phyloP scores from a whole-genome alignment of 352 stramenopile genomes.

The Phytopythium kandeliae region DNA sequence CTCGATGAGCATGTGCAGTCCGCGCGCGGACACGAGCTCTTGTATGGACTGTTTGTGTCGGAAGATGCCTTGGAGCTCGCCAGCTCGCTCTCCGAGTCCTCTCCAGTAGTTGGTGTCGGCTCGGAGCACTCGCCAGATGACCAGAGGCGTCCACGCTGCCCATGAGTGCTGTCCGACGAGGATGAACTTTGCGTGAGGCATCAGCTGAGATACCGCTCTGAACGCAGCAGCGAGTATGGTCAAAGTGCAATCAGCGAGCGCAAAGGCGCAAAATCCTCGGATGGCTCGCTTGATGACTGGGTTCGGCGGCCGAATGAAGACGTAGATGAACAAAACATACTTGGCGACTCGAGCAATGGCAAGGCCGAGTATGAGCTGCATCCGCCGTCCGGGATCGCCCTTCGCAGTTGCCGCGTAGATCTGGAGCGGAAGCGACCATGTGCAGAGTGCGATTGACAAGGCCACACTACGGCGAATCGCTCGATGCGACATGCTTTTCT shows the following conservation, averaged over 20 bases:
- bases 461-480: constrained; percentile 32
- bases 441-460: constrained; percentile 34
- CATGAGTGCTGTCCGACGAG: no score
- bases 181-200: no score
- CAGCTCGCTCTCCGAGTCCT: constrained; percentile 47
- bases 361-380: constrained; percentile 1
- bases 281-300: no score
- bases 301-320: no score
- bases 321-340: no score
- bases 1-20: constrained; percentile 63
- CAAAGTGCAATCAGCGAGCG: no score
- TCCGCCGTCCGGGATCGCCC: constrained; percentile 10
- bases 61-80: constrained; percentile 29
- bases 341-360: no score
- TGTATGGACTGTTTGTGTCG: constrained; percentile 18
- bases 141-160: constrained; percentile 45
- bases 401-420: constrained; percentile 10
- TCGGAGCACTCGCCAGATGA: constrained; percentile 67
- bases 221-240: no score
- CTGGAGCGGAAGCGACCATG: constrained; percentile 37
- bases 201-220: no score
- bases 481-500: constrained; percentile 60
- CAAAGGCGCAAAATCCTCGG: no score
- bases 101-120: constrained; percentile 74
- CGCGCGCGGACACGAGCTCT: constrained; percentile 50